Evolutionary conservation across 371 early-diverging fungal genomes (phyloP), one percentile per base, ranked within the genome.

Genomic region (Rhizomucor pusillus): DNA sequence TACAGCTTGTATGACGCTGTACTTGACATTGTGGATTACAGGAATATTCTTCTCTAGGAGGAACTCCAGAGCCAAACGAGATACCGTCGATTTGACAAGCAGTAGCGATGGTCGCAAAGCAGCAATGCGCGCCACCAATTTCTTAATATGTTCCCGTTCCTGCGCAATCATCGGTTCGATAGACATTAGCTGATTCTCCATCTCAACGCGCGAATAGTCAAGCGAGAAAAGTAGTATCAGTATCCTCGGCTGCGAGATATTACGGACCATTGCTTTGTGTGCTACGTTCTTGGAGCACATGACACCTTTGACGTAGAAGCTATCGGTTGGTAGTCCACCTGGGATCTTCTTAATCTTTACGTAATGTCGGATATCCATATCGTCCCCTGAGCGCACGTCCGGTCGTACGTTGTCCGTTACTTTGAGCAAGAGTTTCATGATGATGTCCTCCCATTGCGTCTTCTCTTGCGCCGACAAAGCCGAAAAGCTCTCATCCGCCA

Each of bases 281-380:
- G 91, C 90, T 9, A 96, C 79, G 58, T 90, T 89, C 63, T 95
- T 95, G n/a, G 93, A 83, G 61, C 88, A 93, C 14, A 95, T 93
- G 0, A 94, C 82, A 1, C 93, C 95, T 40, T 86, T 75, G 29
- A 97, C 81, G 66, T 90, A 95, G 50, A 87, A 82, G 39, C 90
- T 87, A 59, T 94, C 92, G 14, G 68, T 51, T 0, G 93, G 91
- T 16, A 65, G 14, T 0, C 94, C 97, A 11, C 97, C 97, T 0
- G 96, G 92, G 14, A 97, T 89, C 57, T 88, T 89, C 66, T 98
- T 98, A 66, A 97, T 90, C 61, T 95, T 95, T 54, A 98, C 88
- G 55, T 90, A 93, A 24, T 90, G 88, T 16, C 93, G 82, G 19
- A 95, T 83, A 63, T 97, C 96, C 75, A 94, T 93, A 54, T 80